phyloP scores from a whole-genome alignment of 2,329 filamentous ascomycete genomes.

The Scytalidium lignicola region DNA sequence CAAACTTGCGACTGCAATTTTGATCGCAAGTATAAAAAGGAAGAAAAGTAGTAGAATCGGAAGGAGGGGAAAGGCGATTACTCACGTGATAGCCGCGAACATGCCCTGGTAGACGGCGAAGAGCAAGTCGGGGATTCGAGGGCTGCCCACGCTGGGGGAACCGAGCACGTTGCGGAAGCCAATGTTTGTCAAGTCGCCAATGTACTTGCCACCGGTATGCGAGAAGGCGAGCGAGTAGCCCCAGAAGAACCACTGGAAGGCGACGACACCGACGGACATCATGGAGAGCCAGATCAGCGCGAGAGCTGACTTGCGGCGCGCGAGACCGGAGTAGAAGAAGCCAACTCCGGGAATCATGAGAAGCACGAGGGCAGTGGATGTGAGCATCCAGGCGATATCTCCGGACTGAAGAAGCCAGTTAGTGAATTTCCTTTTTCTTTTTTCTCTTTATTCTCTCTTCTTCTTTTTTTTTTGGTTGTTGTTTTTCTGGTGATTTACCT shows the following conservation, averaged over 20 bases:
- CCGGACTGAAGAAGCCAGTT: too few relatives aligned
- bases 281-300: slow-evolving; percentile 85
- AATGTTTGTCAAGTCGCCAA: slow-evolving; percentile 73
- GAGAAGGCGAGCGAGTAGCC: slow-evolving; percentile 18
- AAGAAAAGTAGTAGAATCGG: not conserved
- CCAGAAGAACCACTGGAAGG: slow-evolving; percentile 74
- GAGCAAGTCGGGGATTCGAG: slow-evolving; percentile 72
- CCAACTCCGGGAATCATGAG: slow-evolving; percentile 87
- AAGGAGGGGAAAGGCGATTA: not conserved
- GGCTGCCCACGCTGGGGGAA: slow-evolving; percentile 65
- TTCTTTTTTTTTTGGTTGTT: too few relatives aligned
- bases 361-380: slow-evolving; percentile 71
- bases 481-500: too few relatives aligned
- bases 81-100: slow-evolving; percentile 72
- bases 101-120: slow-evolving; percentile 88
- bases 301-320: slow-evolving; percentile 80
- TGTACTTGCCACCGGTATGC: slow-evolving; percentile 41
- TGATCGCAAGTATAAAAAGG: too few relatives aligned
- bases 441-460: too few relatives aligned
- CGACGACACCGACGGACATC: slow-evolving; percentile 75
- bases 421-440: too few relatives aligned
- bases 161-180: slow-evolving; percentile 71
- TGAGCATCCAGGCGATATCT: slow-evolving; percentile 79
- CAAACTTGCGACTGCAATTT: too few relatives aligned
- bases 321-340: slow-evolving; percentile 88